Base-by-base conservation (phyloP, 106 monocot species). In the Allium fistulosum region DNA sequence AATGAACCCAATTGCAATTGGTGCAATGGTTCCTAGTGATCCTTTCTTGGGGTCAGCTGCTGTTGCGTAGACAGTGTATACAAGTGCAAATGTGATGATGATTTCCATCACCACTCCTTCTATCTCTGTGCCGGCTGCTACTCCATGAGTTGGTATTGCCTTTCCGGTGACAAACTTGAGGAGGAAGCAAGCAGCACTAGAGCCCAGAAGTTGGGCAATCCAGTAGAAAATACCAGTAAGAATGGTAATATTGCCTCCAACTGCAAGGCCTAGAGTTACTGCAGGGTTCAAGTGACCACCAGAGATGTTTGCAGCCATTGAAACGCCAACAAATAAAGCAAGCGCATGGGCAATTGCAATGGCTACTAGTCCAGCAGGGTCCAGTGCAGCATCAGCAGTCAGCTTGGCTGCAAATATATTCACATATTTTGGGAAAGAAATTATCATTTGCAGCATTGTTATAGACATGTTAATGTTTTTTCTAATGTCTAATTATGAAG, bases 1-100 rank as follows among this genome's bases (percentile, higher is more conserved):
- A 65, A 92, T 82, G 69, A 92, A 77, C 8, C 87, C 91, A 66
- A 92, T 92, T n/a, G 91, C 91, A 58, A 92, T 82, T 6, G 92
- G 92, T 2, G 92, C 92, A 49, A 92, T 78, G 50, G 85, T 88
- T 53, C 92, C 87, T 26, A 92, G 67, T 7, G 81, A 69, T 8
- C 90, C 90, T 75, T 88, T 88, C 81, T 81, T 84, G 12, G 87
- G 87, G 64, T 88, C 83, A 0, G 78, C 87, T 11, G 85, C 85
- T 8, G 85, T 90, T 63, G 90, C 85, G 73, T 85, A 85, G 48
- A 90, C 89, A 12, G 85, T 89, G 82, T 89, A 89, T 26, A 85
- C 89, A 10, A 89, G 75, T 1, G 68, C 89, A 63, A 85, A 90
- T 57, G 85, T 90, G 75, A 85, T 85, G 37, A 90, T 59, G 53